Evolutionary conservation across 2,329 filamentous ascomycete species (phyloP).

Genomic region (Pseudocercospora fijiensis): DNA sequence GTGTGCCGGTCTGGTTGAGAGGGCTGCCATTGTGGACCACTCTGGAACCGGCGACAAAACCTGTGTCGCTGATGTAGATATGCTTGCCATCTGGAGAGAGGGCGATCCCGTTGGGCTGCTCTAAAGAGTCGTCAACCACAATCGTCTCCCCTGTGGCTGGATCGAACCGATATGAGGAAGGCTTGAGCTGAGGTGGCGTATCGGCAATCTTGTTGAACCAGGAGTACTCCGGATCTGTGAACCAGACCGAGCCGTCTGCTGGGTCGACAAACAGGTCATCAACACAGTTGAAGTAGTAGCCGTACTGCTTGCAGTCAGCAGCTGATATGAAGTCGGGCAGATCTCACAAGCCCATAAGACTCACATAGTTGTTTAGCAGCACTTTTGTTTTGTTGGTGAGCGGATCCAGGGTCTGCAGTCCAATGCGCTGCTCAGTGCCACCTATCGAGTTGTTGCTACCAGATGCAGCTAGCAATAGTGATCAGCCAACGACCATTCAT

Average conservation of each 20-base stretch:
- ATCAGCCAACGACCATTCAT: background rate
- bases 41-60: slow-evolving; percentile 9
- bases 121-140: slow-evolving; percentile 45
- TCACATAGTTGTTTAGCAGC: slow-evolving; percentile 46
- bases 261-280: slow-evolving; percentile 46
- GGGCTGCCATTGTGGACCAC: background rate
- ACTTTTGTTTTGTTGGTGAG: slow-evolving; percentile 43
- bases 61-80: slow-evolving; percentile 49
- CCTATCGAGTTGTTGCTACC: slow-evolving; percentile 22
- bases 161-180: slow-evolving; percentile 45
- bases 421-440: slow-evolving; percentile 37
- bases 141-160: slow-evolving; percentile 43
- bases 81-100: slow-evolving; percentile 46
- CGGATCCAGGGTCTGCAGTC: slow-evolving; percentile 47
- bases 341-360: background rate
- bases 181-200: slow-evolving; percentile 16
- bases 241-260: slow-evolving; percentile 49
- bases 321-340: background rate
- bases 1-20: slow-evolving; percentile 15
- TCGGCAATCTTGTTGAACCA: slow-evolving; percentile 22
- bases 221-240: slow-evolving; percentile 45
- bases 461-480: background rate
- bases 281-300: slow-evolving; percentile 46
- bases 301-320: slow-evolving; percentile 32
- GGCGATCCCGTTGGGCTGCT: slow-evolving; percentile 49